Conservation (phyloP, 805 yeast species). For the Wickerhamomyces tratensis region DNA sequence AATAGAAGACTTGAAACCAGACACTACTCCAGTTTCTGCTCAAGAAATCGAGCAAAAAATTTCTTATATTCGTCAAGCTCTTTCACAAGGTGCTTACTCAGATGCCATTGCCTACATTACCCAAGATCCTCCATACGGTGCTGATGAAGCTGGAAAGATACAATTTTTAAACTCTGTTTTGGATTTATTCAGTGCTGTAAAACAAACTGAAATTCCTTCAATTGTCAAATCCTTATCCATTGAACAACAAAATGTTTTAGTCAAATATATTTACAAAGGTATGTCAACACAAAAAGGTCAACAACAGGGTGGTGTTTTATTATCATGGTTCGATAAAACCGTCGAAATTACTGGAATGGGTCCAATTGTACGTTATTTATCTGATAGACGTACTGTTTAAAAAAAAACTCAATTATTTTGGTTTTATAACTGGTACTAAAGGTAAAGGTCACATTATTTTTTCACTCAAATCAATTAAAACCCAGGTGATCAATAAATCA, state of each 20-base stretch:
- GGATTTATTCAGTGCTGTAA: slow-evolving; percentile 60
- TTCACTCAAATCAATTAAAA: too few relatives aligned
- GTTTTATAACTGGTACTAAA: too few relatives aligned
- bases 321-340: slow-evolving; percentile 89
- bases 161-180: slow-evolving; percentile 47
- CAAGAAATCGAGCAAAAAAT: slow-evolving; percentile 47
- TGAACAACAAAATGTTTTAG: slow-evolving; percentile 65
- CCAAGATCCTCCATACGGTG: slow-evolving; percentile 76
- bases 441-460: too few relatives aligned
- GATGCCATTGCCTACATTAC: slow-evolving; percentile 60
- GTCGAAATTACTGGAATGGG: slow-evolving; percentile 82
- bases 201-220: slow-evolving; percentile 54
- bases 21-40: slow-evolving; percentile 30
- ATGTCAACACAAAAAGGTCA: slow-evolving; percentile 74
- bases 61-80: slow-evolving; percentile 46
- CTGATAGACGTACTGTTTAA: slow-evolving; percentile 76
- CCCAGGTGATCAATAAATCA: too few relatives aligned
- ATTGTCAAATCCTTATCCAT: slow-evolving; percentile 49
- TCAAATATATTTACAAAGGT: slow-evolving; percentile 79
- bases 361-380: slow-evolving; percentile 75
- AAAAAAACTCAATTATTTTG: background rate
- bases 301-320: slow-evolving; percentile 75
- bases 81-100: slow-evolving; percentile 63
- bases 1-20: slow-evolving; percentile 50
- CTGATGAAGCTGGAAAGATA: slow-evolving; percentile 45